Evolutionary conservation across 768 basidiomycete genomes (phyloP).

Genomic region (Pleurotus salmoneostramineus): DNA sequence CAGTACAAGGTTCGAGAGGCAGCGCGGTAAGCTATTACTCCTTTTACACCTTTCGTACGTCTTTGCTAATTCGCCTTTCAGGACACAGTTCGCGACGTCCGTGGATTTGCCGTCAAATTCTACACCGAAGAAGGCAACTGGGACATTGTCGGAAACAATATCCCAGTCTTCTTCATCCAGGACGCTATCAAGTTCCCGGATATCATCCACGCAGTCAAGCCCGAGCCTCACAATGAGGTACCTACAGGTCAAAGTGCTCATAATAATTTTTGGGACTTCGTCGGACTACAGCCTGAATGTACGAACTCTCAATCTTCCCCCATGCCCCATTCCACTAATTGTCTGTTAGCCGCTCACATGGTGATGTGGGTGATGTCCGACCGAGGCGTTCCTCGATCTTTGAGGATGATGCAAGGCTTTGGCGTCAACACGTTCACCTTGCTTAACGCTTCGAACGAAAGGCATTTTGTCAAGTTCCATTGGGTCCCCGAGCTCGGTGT

Average conservation of each 20-base stretch:
- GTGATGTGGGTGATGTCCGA: constrained; percentile 86
- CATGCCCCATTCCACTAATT: background rate
- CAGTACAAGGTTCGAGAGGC: constrained; percentile 79
- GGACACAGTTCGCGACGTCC: constrained; percentile 80
- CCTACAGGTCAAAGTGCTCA: constrained; percentile 68
- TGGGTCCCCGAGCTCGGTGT: constrained; percentile 80
- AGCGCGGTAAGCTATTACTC: constrained; percentile 52
- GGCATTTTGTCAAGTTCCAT: constrained; percentile 87
- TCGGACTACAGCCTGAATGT: constrained; percentile 66
- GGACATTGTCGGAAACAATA: constrained; percentile 85
- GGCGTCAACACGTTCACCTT: constrained; percentile 86
- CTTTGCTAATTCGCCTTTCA: constrained; percentile 16
- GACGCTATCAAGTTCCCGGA: constrained; percentile 86
- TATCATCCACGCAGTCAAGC: constrained; percentile 79
- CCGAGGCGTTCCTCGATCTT: constrained; percentile 79
- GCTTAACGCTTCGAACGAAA: constrained; percentile 59
- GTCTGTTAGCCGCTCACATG: constrained; percentile 57
- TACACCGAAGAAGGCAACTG: constrained; percentile 85
- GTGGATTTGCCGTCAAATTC: constrained; percentile 83
- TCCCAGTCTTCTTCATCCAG: constrained; percentile 81
- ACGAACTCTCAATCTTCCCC: constrained; percentile 11
- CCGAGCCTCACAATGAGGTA: constrained; percentile 82
- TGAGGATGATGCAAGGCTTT: constrained; percentile 87
- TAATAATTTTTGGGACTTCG: constrained; percentile 89
- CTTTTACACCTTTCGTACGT: background rate